A percentile compares a stretch with the other conserved stretches of the same genome.
Conservation (phyloP, 2,329 filamentous ascomycete genomes). For the Diaporthe eres region DNA sequence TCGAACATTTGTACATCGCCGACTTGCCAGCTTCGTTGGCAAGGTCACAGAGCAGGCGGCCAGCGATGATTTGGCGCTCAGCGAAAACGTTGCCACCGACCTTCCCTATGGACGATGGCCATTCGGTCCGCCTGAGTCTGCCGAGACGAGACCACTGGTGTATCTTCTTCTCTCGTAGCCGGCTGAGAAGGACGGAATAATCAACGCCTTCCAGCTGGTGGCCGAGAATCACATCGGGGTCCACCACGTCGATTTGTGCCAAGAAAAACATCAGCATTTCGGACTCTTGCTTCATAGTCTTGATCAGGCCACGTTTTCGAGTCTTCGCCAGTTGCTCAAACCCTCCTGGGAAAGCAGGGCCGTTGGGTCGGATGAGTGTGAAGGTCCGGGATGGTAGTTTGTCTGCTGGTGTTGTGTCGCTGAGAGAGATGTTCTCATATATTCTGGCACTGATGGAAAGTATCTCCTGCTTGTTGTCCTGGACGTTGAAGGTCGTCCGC, state of each 20-base stretch:
- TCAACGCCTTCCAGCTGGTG: conserved; percentile 98
- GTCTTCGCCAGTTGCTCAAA: conserved; percentile 84
- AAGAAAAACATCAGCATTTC: conserved; percentile 91
- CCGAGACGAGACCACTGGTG: conserved; percentile 96
- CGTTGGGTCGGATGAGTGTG: conserved; percentile 88
- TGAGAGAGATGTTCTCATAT: conserved; percentile 90
- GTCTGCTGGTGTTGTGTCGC: conserved; percentile 89
- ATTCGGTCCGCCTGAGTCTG: conserved; percentile 83
- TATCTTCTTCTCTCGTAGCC: conserved; percentile 90
- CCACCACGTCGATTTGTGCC: conserved; percentile 86
- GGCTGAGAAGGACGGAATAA: conserved; percentile 89
- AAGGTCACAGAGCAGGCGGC: conserved; percentile 91
- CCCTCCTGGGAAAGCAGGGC: conserved; percentile 82
- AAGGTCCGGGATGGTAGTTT: conserved; percentile 92
- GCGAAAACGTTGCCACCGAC: conserved; percentile 92
- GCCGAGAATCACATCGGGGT: conserved; percentile 94
- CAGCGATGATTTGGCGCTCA: conserved; percentile 90
- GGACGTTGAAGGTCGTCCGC: conserved; percentile 88
- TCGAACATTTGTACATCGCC: conserved; percentile 96
- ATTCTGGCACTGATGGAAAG: conserved; percentile 91
- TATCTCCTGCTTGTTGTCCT: conserved; percentile 97
- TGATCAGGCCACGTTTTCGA: conserved; percentile 82
- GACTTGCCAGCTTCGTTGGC: conserved; percentile 98
- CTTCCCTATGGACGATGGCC: conserved; percentile 90
- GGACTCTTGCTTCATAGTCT: conserved; percentile 85